Percentiles rank a stretch among this genome's conserved stretches.
These are phyloP conservation scores for Penicillium lagena DNA, from an alignment of 495 filamentous ascomycete genomes.

Conservation along the genomic window DNA sequence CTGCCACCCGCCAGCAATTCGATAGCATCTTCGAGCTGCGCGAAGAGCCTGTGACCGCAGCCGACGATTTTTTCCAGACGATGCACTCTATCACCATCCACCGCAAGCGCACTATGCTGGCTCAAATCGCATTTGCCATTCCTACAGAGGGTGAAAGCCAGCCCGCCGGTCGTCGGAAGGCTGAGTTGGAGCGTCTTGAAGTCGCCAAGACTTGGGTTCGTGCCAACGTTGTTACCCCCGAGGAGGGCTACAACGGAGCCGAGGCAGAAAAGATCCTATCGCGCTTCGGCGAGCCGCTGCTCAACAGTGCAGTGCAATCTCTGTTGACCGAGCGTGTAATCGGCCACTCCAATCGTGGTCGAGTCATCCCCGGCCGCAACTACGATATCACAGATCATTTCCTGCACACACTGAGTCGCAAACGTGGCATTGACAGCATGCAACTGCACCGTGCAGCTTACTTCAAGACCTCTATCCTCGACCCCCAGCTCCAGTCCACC, in stretches of 20 bases:
- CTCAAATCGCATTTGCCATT: conserved; percentile 31
- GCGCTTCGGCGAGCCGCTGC: conserved; percentile 34
- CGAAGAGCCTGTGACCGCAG: conserved; percentile 25
- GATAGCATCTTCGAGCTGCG: conserved; percentile 42
- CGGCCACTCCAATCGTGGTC: conserved; percentile 45
- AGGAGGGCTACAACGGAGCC: conserved; percentile 36
- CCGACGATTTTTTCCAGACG: conserved; percentile 38
- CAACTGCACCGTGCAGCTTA: conserved; percentile 45
- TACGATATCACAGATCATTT: conserved; percentile 56
- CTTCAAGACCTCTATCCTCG: conserved; percentile 53
- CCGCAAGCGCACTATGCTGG: conserved; percentile 27
- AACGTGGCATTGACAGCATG: conserved; percentile 34
- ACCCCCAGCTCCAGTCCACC: conserved; percentile 41
- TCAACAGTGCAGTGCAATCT: conserved; percentile 49
- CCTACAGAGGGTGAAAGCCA: conserved; percentile 13
- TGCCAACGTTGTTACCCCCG: conserved; percentile 48
- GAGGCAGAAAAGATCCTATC: conserved; percentile 39
- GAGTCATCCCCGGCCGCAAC: conserved; percentile 44
- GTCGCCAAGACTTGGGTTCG: conserved; percentile 57
- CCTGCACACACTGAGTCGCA: conserved; percentile 38
- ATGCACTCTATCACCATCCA: conserved; percentile 23
- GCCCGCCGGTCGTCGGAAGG: conserved; percentile 5
- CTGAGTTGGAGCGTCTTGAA: conserved; percentile 20
- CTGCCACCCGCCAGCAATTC: conserved; percentile 44
- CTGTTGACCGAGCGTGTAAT: conserved; percentile 57